Evolutionary conservation across 2,329 filamentous ascomycete genomes (phyloP).

Genomic region (Escovopsis weberi): DNA sequence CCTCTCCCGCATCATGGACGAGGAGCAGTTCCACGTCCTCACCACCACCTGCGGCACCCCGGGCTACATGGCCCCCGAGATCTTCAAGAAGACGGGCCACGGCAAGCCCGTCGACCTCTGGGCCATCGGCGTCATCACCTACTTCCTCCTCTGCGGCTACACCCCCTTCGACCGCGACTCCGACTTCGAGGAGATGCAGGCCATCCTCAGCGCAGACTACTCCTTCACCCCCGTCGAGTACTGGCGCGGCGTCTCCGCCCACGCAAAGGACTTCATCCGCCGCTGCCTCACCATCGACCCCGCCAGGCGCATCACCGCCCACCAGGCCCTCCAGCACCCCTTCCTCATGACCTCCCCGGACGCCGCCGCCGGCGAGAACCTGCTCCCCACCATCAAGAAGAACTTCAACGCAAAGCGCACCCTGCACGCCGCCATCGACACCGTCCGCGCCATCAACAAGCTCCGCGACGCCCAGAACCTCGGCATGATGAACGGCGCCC

Average conservation of each 20-base stretch:
- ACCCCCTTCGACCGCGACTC: slow-evolving; percentile 95
- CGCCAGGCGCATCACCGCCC: slow-evolving; percentile 74
- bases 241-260: slow-evolving; percentile 82
- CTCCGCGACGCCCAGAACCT: slow-evolving; percentile 46
- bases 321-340: slow-evolving; percentile 56
- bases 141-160: slow-evolving; percentile 95
- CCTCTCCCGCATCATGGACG: slow-evolving; percentile 93
- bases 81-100: slow-evolving; percentile 97
- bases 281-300: slow-evolving; percentile 86
- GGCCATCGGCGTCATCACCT: slow-evolving; percentile 97
- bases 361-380: slow-evolving; percentile 38
- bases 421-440: slow-evolving; percentile 56
- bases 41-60: slow-evolving; percentile 97
- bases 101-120: slow-evolving; percentile 97
- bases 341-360: slow-evolving; percentile 41
- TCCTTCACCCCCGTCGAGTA: slow-evolving; percentile 89
- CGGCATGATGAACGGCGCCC: slow-evolving; percentile 44
- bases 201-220: slow-evolving; percentile 93
- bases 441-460: slow-evolving; percentile 57
- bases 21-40: slow-evolving; percentile 93
- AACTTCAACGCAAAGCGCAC: slow-evolving; percentile 59
- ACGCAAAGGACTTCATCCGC: slow-evolving; percentile 83
- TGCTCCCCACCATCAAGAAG: slow-evolving; percentile 56
- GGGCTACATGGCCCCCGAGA: slow-evolving; percentile 98
- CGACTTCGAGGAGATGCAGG: slow-evolving; percentile 98